Base-by-base conservation (phyloP, 805 yeast species). In the Saccharomycopsis sp. region DNA sequence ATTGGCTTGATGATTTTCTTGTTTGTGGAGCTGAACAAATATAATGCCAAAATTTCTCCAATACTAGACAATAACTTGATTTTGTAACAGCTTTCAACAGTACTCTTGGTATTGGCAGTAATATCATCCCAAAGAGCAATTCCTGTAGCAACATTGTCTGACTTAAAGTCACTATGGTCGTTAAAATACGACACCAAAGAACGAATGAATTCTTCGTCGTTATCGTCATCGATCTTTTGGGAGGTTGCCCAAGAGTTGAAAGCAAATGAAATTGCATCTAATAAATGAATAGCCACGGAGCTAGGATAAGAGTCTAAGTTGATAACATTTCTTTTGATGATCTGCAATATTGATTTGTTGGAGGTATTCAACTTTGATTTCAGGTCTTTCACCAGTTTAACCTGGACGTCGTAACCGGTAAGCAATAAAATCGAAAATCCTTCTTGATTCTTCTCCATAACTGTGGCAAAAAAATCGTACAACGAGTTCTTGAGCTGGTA, bases 191-290 rank as follows among this genome's bases (percentile, higher is more conserved):
- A 66, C 24, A 74, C 64, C 24, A 76, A 63, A 2, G 68, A 65
- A 29, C 65, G 58, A 23, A 73, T 68, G 51, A 75, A 73, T 21
- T 64, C 65, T 1, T 65, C 65, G 64, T 85, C 89, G 16, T 44
- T 44, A 4, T 75, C 68, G 37, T 73, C 73, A 3, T 76, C 79
- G 55, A 75, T 74, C 50, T 81, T 79, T 54, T 81, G 78, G 0
- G 82, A 80, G 1, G 84, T 77, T 0, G 86, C 81, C 95, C 96
- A 88, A 0, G 89, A 80, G 67, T 87, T 88, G 64, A 84, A 81
- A 0, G 95, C 91, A 53, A 80, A 72, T 0, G 94, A 79, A 24
- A 91, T 76, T 0, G 95, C 83, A 67, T 87, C 91, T 20, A 88
- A 75, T 23, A 90, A 70, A 61, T 84, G 84, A 21, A 85, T 78